A percentile compares a stretch with the other conserved stretches of the same genome.
Evolutionary conservation across 495 filamentous ascomycete species (phyloP).

Genomic region (Chlorociboria aeruginascens): DNA sequence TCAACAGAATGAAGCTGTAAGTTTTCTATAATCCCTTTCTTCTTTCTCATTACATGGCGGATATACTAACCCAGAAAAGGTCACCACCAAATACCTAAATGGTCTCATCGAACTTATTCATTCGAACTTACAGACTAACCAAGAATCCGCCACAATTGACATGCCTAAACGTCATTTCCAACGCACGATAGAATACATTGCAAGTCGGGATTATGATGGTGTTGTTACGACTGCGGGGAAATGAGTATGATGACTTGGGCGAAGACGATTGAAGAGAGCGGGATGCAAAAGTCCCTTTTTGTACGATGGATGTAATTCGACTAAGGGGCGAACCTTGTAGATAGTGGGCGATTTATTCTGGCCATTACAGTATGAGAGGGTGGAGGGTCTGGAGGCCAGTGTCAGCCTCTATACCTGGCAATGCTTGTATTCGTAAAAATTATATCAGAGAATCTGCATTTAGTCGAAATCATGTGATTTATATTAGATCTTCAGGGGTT

Average conservation of each 20-base stretch:
- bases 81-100: conserved; percentile 96
- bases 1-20: conserved; percentile 92
- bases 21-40: conserved; percentile 16
- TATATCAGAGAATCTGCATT: too few species aligned
- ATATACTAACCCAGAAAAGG: conserved; percentile 33
- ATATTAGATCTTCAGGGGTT: too few species aligned
- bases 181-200: conserved; percentile 87
- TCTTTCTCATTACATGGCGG: background rate
- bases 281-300: background rate
- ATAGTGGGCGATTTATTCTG: too few species aligned
- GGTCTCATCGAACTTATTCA: conserved; percentile 97
- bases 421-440: too few species aligned
- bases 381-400: too few species aligned
- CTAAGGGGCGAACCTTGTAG: background rate
- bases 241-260: conserved; percentile 1
- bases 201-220: conserved; percentile 83
- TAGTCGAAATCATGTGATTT: too few species aligned
- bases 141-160: conserved; percentile 70
- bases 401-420: too few species aligned
- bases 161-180: conserved; percentile 84
- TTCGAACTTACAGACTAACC: conserved; percentile 79
- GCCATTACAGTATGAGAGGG: too few species aligned
- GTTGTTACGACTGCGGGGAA: conserved; percentile 32
- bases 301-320: background rate
- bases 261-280: background rate